Evolutionary conservation across 2,329 filamentous ascomycete species (phyloP), one percentile per base, ranked within the genome.

Genomic region (Fusarium camptoceras): DNA sequence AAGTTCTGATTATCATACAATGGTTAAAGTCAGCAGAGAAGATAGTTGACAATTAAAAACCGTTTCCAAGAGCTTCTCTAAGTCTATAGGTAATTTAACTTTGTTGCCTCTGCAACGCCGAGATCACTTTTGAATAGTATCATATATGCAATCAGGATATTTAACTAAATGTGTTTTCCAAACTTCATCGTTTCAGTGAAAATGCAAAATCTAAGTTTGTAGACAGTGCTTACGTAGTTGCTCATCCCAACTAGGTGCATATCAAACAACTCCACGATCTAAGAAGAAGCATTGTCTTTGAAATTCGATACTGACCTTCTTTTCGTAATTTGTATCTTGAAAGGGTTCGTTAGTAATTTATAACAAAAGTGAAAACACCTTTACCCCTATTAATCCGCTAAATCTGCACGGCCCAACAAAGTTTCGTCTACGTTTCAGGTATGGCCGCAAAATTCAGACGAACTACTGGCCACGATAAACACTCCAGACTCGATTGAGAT

Each of bases 221-320:
- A 6, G 8, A 18, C 18, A 34, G 8, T 6, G 31, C 31, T 34
- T 34, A 34, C 31, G 5, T 18, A 10, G 8, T 27, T 18, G 5
- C 18, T 10, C 18, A 10, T 34, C 1, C 15, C 5, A 14, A 34
- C 16, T 27, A 5, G 31, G 5, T 5, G 5, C 2, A 34, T 34
- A 34, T 18, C 18, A 9, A 6, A 16, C 18, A 1, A 2, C 18
- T 34, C 15, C 0, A 3, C 31, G 31, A 8, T 18, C 30, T 4
- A 34, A 5, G 1, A 0, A 34, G 18, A 5, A 9, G 4, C 18
- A 1, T 34, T 6, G 5, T 0, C 15, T 18, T 5, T 5, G 9
- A 16, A 8, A 9, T 15, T 5, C 9, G 31, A 34, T 18, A 9
- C 8, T 0, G 8, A 8, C 8, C 15, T 34, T 34, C 31, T 34